Conservation (phyloP, 176 grass and related monocot genomes). For the Urochloa ruziziensis region DNA sequence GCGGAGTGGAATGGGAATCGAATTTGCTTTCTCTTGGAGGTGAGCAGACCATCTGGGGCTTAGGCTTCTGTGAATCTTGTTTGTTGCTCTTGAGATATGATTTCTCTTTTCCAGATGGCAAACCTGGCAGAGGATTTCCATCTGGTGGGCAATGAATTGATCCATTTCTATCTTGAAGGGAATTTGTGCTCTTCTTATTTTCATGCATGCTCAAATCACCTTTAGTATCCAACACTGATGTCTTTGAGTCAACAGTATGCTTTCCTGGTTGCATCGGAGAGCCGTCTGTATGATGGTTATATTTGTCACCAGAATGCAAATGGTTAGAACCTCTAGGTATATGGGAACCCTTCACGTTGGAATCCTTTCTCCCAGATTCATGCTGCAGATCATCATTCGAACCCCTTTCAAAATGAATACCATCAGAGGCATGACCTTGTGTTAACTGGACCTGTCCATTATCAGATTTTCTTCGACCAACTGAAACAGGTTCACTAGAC, state of each 20-base stretch:
- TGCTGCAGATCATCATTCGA: conserved; percentile 44
- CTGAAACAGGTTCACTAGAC: conserved; percentile 38
- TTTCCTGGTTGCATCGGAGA: conserved; percentile 38
- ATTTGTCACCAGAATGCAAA: conserved; percentile 45
- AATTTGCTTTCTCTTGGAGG: conserved; percentile 55
- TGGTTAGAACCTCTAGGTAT: conserved; percentile 40
- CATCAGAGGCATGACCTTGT: conserved; percentile 31
- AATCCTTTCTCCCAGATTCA: conserved; percentile 51
- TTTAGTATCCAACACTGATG: conserved; percentile 34
- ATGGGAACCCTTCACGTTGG: conserved; percentile 27
- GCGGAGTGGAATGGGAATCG: conserved; percentile 27
- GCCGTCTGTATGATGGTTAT: conserved; percentile 28
- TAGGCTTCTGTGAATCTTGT: conserved; percentile 43
- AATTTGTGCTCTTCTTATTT: conserved; percentile 34
- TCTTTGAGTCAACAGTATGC: conserved; percentile 26
- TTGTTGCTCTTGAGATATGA: conserved; percentile 48
- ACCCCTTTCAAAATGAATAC: conserved; percentile 17
- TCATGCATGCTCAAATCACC: conserved; percentile 20
- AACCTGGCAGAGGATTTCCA: conserved; percentile 28
- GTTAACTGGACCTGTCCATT: conserved; percentile 36
- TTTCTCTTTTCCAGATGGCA: conserved; percentile 49
- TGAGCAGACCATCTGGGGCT: conserved; percentile 40
- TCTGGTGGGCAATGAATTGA: conserved; percentile 32
- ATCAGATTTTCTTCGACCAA: conserved; percentile 47
- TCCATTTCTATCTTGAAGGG: conserved; percentile 45